phyloP scores from a whole-genome alignment of 2,329 filamentous ascomycete species.

The Coniochaeta sp. region DNA sequence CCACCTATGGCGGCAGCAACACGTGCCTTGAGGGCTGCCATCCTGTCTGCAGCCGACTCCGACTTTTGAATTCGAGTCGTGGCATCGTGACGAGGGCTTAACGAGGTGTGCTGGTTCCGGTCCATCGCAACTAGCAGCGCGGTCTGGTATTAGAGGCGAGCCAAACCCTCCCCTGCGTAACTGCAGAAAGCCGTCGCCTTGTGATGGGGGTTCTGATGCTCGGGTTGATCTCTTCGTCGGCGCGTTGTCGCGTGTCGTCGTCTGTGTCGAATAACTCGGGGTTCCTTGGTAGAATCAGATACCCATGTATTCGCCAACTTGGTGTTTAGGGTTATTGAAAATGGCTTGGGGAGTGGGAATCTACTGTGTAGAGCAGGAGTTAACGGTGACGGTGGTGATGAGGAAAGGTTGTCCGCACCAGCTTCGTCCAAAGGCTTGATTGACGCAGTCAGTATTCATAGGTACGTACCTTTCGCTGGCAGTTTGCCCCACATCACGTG shows the following conservation, averaged over 20 bases:
- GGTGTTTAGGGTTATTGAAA: not conserved
- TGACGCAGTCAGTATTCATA: too few species aligned
- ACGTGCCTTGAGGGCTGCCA: constrained; percentile 73
- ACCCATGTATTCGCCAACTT: too few species aligned
- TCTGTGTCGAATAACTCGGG: too few species aligned
- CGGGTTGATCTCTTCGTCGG: too few species aligned
- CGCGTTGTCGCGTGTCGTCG: too few species aligned
- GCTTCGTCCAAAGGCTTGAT: too few species aligned
- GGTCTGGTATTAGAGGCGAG: not conserved
- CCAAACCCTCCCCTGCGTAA: not conserved
- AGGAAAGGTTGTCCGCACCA: not conserved
- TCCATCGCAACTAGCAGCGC: constrained; percentile 35
- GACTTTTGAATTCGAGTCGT: constrained; percentile 48
- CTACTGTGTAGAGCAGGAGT: not conserved
- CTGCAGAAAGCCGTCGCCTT: too few species aligned
- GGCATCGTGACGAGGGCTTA: constrained; percentile 50
- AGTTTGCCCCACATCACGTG: not conserved
- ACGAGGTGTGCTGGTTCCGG: constrained; percentile 39
- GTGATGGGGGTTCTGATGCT: too few species aligned
- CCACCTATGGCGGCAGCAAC: constrained; percentile 67
- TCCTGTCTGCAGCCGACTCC: constrained; percentile 53
- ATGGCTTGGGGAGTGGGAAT: not conserved
- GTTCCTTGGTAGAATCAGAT: too few species aligned
- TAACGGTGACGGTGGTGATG: not conserved
- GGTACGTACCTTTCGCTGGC: not conserved